Evolutionary conservation across 2,329 filamentous ascomycete genomes (phyloP).

Genomic region (Bipolaris bicolor): DNA sequence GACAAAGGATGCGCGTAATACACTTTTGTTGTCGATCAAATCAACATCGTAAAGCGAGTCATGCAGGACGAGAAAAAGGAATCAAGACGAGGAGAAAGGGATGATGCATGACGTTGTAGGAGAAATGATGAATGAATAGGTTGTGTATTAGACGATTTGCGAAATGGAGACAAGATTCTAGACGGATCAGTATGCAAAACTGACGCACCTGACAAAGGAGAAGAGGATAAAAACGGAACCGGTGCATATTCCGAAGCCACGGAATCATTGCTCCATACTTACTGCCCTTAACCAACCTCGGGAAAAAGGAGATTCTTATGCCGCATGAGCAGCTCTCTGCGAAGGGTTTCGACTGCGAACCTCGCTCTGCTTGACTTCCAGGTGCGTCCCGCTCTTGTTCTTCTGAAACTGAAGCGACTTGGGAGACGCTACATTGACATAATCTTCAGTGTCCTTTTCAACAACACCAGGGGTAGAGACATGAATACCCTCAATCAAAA

Average conservation of each 20-base stretch:
- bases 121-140: neutral
- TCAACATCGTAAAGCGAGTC: too few species aligned
- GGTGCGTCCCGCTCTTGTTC: constrained; percentile 28
- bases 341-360: constrained; percentile 32
- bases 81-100: neutral
- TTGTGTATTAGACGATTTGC: neutral
- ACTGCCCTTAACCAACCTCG: neutral
- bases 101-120: neutral
- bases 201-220: neutral
- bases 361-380: constrained; percentile 39
- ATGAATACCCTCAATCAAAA: constrained; percentile 43
- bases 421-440: constrained; percentile 18
- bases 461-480: constrained; percentile 38
- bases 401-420: constrained; percentile 29
- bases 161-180: neutral
- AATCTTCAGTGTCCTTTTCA: constrained; percentile 28
- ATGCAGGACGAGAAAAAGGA: too few species aligned
- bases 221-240: neutral
- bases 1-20: neutral
- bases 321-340: constrained; percentile 14
- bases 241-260: neutral
- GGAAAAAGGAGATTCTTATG: neutral
- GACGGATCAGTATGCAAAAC: neutral
- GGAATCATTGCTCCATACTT: neutral
- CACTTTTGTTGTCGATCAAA: too few species aligned